Evolutionary conservation across 2,329 filamentous ascomycete species (phyloP).

Genomic region (Ceratocystiopsis brevicomis): DNA sequence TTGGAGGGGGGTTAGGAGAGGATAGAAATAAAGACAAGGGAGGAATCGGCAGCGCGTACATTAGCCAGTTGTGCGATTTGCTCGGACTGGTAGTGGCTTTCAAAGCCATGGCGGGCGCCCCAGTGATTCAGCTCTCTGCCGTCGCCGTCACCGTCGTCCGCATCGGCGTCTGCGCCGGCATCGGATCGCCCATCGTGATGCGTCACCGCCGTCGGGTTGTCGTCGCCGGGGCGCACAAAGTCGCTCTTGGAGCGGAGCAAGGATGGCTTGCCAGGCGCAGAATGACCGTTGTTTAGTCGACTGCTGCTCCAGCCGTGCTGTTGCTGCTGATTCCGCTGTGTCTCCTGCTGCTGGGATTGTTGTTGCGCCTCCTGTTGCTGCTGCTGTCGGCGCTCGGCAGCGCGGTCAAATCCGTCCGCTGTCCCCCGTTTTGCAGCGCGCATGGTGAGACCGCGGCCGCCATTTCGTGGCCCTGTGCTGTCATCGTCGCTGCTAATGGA

Average conservation of each 20-base stretch:
- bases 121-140: constrained; percentile 20
- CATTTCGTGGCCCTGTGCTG: no score
- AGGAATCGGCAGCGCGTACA: constrained; percentile 28
- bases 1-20: constrained; percentile 19
- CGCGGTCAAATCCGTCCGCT: constrained; percentile 11
- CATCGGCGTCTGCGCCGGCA: no score
- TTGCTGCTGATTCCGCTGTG: constrained; percentile 13
- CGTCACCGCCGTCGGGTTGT: constrained; percentile 4
- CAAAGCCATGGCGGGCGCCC: constrained; percentile 68
- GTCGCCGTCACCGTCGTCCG: background rate
- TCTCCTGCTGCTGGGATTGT: constrained; percentile 14
- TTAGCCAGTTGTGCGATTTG: constrained; percentile 72
- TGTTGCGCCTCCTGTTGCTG: constrained; percentile 1
- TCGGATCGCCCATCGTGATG: no score
- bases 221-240: constrained; percentile 21
- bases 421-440: background rate
- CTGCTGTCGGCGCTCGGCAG: constrained; percentile 6
- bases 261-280: constrained; percentile 24
- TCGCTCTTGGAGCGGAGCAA: constrained; percentile 40
- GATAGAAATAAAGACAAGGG: background rate
- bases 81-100: constrained; percentile 77
- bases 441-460: no score
- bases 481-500: no score
- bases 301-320: constrained; percentile 14
- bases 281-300: constrained; percentile 8